Conservation (phyloP, 2,329 filamentous ascomycete genomes). For the Mariannaea elegans region DNA sequence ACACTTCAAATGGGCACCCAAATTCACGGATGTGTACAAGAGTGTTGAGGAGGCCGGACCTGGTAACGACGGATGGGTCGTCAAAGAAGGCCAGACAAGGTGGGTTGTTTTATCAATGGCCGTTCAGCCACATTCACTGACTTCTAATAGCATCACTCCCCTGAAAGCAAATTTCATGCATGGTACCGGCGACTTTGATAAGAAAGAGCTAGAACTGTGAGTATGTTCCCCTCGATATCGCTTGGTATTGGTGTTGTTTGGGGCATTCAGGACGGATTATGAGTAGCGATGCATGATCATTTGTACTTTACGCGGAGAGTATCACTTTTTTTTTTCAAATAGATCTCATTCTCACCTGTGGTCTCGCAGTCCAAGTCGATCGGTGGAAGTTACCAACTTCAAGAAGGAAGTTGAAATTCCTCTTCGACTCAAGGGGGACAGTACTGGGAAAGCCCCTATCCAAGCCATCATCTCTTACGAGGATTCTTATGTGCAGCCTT, state of each 20-base stretch:
- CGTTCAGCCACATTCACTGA: conserved; percentile 10
- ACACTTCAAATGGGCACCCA: conserved; percentile 94
- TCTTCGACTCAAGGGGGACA: conserved; percentile 30
- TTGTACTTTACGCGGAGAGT: conserved; percentile 40
- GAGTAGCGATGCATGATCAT: conserved; percentile 34
- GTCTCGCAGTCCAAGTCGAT: conserved; percentile 38
- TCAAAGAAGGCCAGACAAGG: conserved; percentile 89
- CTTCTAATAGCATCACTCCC: conserved; percentile 76
- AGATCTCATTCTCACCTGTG: conserved; percentile 49
- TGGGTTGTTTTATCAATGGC: conserved; percentile 49
- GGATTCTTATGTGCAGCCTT: conserved; percentile 87
- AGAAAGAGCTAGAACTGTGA: conserved; percentile 85
- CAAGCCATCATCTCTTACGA: conserved; percentile 85
- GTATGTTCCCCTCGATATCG: conserved; percentile 52
- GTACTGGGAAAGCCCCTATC: conserved; percentile 31
- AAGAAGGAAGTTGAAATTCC: conserved; percentile 30
- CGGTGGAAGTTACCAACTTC: conserved; percentile 18
- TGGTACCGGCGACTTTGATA: conserved; percentile 66
- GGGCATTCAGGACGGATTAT: conserved; percentile 20
- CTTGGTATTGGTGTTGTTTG: conserved; percentile 28
- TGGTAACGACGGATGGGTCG: conserved; percentile 92
- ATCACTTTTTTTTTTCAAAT: conserved; percentile 36
- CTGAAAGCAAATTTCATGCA: conserved; percentile 94
- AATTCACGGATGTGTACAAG: conserved; percentile 85
- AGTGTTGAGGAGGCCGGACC: conserved; percentile 82